Evolutionary conservation across 1,139 yeast genomes (phyloP).

Genomic region (Citeromyces hawaiiensis): DNA sequence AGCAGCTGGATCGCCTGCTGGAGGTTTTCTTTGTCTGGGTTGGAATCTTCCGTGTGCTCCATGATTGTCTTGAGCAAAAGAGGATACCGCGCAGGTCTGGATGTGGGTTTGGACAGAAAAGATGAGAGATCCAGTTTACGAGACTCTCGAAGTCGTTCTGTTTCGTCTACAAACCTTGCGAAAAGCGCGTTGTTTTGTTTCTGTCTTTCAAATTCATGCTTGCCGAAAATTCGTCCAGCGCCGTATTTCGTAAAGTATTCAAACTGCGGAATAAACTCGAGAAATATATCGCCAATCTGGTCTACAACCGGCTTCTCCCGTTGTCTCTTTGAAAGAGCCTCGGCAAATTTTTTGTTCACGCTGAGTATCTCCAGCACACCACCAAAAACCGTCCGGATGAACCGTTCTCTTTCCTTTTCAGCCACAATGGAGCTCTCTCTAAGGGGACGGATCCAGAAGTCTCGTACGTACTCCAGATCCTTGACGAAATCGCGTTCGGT

Average conservation of each 20-base stretch:
- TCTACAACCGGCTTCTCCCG: constrained; percentile 79
- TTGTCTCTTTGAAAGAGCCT: constrained; percentile 80
- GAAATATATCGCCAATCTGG: constrained; percentile 75
- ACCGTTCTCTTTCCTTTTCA: constrained; percentile 78
- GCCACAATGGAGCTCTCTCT: constrained; percentile 81
- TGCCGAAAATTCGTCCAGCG: constrained; percentile 93
- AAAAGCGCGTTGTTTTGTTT: constrained; percentile 82
- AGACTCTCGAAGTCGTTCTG: constrained; percentile 80
- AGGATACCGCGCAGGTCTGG: constrained; percentile 92
- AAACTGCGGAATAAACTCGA: constrained; percentile 74
- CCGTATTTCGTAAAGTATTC: constrained; percentile 90
- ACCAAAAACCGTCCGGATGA: constrained; percentile 83
- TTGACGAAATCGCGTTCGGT: constrained; percentile 94
- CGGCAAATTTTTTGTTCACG: constrained; percentile 75
- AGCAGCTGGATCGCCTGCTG: constrained; percentile 66
- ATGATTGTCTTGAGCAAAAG: constrained; percentile 70
- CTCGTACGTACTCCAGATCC: constrained; percentile 85
- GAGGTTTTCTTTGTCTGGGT: constrained; percentile 62
- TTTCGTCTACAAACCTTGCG: constrained; percentile 86
- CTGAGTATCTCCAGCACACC: constrained; percentile 81
- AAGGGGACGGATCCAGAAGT: constrained; percentile 87
- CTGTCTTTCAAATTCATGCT: constrained; percentile 91
- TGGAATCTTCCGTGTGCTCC: constrained; percentile 65
- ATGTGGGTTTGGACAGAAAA: constrained; percentile 88
- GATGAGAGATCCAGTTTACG: constrained; percentile 87